Percentiles rank a stretch among this genome's conserved stretches.
These are phyloP conservation scores for Puccinia coronata DNA, from an alignment of 1,284 basidiomycete species.

Conservation along the genomic window DNA sequence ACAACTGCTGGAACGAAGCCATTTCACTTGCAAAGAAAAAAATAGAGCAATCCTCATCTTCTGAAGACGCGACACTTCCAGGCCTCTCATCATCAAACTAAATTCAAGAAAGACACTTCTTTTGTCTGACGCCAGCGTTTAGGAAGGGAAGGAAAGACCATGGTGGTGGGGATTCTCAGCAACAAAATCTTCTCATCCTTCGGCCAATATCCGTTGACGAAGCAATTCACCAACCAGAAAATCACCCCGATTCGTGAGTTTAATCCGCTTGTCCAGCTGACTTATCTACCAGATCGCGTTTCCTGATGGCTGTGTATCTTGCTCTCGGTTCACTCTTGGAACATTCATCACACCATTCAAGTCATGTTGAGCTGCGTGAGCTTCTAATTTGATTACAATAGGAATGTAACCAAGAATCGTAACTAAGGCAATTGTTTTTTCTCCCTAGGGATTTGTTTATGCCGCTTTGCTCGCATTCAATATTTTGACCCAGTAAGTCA, in stretches of 20 bases:
- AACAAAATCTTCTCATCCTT: slow-evolving; percentile 21
- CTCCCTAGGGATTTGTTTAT: slow-evolving; percentile 4
- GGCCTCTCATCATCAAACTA: too few species aligned
- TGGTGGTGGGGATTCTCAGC: background rate
- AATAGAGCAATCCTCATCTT: background rate
- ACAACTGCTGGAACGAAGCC: background rate
- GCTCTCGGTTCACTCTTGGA: background rate
- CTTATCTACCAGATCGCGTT: too few species aligned
- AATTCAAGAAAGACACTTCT: too few species aligned
- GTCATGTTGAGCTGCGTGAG: slow-evolving; percentile 31
- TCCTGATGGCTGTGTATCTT: background rate
- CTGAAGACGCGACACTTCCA: background rate
- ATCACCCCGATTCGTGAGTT: slow-evolving; percentile 33
- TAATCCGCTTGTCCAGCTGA: background rate
- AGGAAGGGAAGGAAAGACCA: too few species aligned
- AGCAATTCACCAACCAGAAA: slow-evolving; percentile 23
- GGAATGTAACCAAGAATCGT: background rate
- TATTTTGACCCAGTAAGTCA: slow-evolving; percentile 29
- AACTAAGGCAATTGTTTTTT: background rate
- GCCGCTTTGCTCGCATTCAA: slow-evolving; percentile 34
- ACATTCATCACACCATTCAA: background rate
- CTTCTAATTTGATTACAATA: background rate
- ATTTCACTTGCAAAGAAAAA: background rate
- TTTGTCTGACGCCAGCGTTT: too few species aligned
- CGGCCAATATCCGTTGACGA: slow-evolving; percentile 39